A percentile compares a stretch with the other conserved stretches of the same genome.
phyloP scores from a whole-genome alignment of 2,329 filamentous ascomycete genomes.

The Scedosporium boydii region DNA sequence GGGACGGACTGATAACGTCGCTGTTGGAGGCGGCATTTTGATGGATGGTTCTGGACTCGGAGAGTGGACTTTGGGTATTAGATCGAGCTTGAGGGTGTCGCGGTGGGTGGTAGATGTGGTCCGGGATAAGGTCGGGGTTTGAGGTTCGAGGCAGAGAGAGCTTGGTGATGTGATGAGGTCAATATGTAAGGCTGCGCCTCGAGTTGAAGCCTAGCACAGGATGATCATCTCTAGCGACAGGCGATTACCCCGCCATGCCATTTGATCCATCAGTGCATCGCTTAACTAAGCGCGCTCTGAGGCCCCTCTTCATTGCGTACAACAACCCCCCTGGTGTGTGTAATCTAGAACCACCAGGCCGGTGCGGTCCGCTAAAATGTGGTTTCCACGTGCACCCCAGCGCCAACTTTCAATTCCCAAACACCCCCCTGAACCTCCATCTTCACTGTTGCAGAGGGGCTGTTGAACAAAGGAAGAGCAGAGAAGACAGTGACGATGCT shows the following conservation, averaged over 20 bases:
- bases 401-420: background rate
- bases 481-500: conserved; percentile 38
- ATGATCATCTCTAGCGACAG: background rate
- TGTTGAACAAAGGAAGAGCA: background rate
- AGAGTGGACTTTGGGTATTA: background rate
- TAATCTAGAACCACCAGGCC: background rate
- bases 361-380: background rate
- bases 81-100: too few relatives aligned
- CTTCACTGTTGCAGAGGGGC: background rate
- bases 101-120: too few relatives aligned
- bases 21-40: conserved; percentile 11
- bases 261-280: background rate
- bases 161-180: too few relatives aligned
- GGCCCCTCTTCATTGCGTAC: too few relatives aligned
- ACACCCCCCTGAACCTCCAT: background rate
- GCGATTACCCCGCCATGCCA: background rate
- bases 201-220: too few relatives aligned
- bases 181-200: background rate
- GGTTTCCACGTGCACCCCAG: background rate
- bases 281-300: conserved; percentile 1
- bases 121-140: too few relatives aligned
- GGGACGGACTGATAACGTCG: conserved; percentile 6
- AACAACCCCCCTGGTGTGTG: background rate
- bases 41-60: background rate
- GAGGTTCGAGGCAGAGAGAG: too few relatives aligned